Percentiles rank a stretch among this genome's conserved stretches.
phyloP scores from a whole-genome alignment of 352 stramenopile genomes.

The Globisporangium cylindrosporum region DNA sequence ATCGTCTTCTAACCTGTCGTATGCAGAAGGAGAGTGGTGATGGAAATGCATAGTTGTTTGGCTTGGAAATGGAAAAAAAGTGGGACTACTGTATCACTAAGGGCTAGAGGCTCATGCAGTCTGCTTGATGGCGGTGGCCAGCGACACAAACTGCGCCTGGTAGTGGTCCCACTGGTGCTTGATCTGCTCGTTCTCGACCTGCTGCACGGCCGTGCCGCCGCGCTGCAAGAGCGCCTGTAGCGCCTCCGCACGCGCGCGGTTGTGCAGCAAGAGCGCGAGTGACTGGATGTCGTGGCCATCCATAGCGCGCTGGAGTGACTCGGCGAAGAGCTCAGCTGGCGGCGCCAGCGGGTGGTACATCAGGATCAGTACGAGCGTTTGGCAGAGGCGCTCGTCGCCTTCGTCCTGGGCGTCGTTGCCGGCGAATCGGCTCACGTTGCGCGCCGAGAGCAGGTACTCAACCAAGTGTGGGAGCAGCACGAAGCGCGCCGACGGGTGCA shows the following conservation, averaged over 20 bases:
- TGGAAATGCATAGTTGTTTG: background rate
- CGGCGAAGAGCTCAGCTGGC: constrained; percentile 56
- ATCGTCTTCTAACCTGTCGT: constrained; percentile 1
- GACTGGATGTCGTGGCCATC: constrained; percentile 53
- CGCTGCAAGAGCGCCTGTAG: constrained; percentile 76
- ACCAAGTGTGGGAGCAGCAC: constrained; percentile 69
- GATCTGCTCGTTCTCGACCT: constrained; percentile 40
- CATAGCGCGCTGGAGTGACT: constrained; percentile 61
- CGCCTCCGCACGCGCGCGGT: constrained; percentile 64
- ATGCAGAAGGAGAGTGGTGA: background rate
- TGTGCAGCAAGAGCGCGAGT: constrained; percentile 69
- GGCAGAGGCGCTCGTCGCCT: constrained; percentile 62
- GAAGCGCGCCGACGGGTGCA: constrained; percentile 80
- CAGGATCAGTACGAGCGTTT: constrained; percentile 79
- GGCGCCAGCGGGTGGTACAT: constrained; percentile 78
- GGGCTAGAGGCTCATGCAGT: constrained; percentile 22
- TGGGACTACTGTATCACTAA: background rate
- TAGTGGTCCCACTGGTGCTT: constrained; percentile 61
- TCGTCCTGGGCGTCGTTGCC: constrained; percentile 24
- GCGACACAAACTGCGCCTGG: constrained; percentile 67
- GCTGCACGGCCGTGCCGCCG: constrained; percentile 49
- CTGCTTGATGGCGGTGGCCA: constrained; percentile 82
- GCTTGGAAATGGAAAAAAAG: background rate
- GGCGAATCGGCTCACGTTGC: constrained; percentile 29
- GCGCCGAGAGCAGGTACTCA: constrained; percentile 52